Evolutionary conservation across 2,329 filamentous ascomycete species (phyloP), one percentile per base, ranked within the genome.

Genomic region (Colletotrichum falcatum): DNA sequence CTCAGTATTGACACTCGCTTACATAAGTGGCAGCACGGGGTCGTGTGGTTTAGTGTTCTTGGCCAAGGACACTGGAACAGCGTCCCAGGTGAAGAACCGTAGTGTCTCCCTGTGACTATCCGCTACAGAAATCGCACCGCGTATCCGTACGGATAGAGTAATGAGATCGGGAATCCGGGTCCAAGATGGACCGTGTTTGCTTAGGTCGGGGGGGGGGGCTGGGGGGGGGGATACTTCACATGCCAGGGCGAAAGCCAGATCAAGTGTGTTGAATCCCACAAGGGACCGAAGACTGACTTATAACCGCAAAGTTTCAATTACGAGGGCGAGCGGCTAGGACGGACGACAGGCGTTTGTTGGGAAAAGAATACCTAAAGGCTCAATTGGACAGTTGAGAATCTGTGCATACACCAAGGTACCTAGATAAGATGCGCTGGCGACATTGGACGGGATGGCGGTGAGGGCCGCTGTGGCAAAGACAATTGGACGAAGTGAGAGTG

Each of bases 371-470:
- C 28, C 8, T 5, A 28, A 28, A 49, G 28, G 20, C 49, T 20
- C n/a, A 42, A 9, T 23, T 11, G 42, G 23, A 44, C 26, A 51
- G 23, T 39, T 30, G 26, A 51, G 44, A 35, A 49, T 26, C 33
- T 62, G 37, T 14, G 48, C 26, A 5, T 44, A 35, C 26, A 35
- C 39, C 2, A 66, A 66, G 26, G 30, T 37, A 37, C 35, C 9
- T 49, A 54, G 63, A 66, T 49, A 58, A 35, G 56, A 56, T 66
- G 60, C 51, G 63, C 63, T 62, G 64, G 58, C 63, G 63, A 70
- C 64, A 67, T 70, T 26, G 53, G 68, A 70, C 53, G 64, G 65
- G 58, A 54, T 64, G 58, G 64, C 58, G 58, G 64, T 54, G 67
- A 54, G 53, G 30, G 44, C 56, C 49, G 46, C 35, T 5, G 2